Base-by-base conservation (phyloP, 768 basidiomycete genomes). In the Xerocomellus amylosporus region DNA sequence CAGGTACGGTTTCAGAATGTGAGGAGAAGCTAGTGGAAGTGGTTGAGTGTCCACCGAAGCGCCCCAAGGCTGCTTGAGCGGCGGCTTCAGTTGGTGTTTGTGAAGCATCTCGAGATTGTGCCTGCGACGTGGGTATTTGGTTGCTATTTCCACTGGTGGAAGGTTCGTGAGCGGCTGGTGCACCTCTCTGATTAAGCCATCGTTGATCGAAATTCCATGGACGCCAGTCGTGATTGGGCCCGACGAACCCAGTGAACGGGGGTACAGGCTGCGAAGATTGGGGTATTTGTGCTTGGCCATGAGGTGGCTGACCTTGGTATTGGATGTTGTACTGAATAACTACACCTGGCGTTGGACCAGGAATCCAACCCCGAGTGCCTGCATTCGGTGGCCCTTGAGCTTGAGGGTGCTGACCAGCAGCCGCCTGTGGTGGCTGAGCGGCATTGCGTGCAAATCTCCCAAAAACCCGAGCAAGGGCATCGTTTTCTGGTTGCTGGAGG, bases 241-340 rank as follows among this genome's bases (percentile, higher is more conserved):
- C 86, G 37, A 77, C 74, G 59, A 88, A 87, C 13, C 87, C 86
- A 54, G 74, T 62, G 57, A 83, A 85, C 30, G 75, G 77, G 2
- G 85, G 87, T 5, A 81, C 71, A 5, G 76, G 77, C 41, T 74
- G 72, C 24, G 40, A 52, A 46, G 64, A 62, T 49, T 65, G 74
- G 41, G 60, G 57, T 54, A 60, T 66, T 37, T 47, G 73, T 45
- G 24, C 65, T 63, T 70, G 75, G 51, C 34, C 64, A 60, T 70
- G 67, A 24, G 70, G 71, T 20, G 69, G 69, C 55, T 70, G 74
- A 50, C 66, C 66, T 60, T 80, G 81, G 54, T 84, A 83, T 58
- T 84, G 83, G 10, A 86, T 80, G 53, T 84, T 81, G 60, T 86
- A 86, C 53, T 85, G 81, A 51, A 84, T 81, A 26, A 80, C 73